Conservation (phyloP, 163 green algal genomes). For the Prototheca cutis region DNA sequence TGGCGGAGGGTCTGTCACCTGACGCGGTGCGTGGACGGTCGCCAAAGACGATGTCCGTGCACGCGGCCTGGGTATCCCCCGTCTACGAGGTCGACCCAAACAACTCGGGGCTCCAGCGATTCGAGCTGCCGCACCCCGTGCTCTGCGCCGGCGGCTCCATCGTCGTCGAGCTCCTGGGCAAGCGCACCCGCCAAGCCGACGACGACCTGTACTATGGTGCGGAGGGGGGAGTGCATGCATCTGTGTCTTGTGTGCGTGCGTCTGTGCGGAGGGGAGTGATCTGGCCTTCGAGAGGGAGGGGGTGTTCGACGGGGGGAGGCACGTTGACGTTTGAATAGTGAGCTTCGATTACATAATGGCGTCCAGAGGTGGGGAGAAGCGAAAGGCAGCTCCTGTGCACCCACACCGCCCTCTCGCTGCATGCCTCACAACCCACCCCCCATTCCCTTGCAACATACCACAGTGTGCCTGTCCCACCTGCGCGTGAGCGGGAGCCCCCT, state of each 20-base stretch:
- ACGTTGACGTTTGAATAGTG: no score
- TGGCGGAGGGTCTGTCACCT: no score
- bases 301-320: no score
- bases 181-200: conserved; percentile 16
- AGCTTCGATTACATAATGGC: background rate
- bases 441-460: background rate
- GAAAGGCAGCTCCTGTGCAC: no score
- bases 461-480: background rate
- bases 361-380: background rate
- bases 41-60: no score
- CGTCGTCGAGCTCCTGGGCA: conserved; percentile 31
- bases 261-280: background rate
- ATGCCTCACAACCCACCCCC: no score
- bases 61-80: conserved; percentile 13
- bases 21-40: no score
- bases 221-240: background rate
- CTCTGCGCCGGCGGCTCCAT: conserved; percentile 25
- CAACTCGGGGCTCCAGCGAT: conserved; percentile 17
- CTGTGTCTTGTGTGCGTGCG: background rate
- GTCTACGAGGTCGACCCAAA: conserved; percentile 5
- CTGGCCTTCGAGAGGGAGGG: no score
- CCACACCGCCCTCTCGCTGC: no score
- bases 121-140: conserved; percentile 14
- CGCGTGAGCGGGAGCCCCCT: background rate
- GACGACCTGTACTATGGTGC: conserved; percentile 29